Percentiles rank a stretch among this genome's conserved stretches.
phyloP scores from a whole-genome alignment of 2,329 filamentous ascomycete genomes.

The Chalaropsis ovoidea region DNA sequence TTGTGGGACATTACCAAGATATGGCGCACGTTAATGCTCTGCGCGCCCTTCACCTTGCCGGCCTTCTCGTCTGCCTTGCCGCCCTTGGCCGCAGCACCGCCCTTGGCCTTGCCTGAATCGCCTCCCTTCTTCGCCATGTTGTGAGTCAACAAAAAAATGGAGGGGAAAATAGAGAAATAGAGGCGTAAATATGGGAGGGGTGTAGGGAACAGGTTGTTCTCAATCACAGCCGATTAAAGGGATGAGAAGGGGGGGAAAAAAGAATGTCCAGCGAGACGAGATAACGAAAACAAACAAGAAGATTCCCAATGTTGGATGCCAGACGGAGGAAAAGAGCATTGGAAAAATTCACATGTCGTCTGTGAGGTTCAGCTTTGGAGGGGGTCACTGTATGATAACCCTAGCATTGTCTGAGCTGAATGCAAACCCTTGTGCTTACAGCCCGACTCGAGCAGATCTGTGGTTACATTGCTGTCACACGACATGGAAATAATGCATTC shows the following conservation, averaged over 20 bases:
- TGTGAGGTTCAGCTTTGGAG: background rate
- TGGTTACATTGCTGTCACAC: background rate
- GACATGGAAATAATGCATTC: background rate
- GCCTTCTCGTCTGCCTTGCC: conserved; percentile 34
- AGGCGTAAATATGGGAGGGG: background rate
- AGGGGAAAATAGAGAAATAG: background rate
- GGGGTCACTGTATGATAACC: background rate
- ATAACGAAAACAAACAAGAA: background rate
- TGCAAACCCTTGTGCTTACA: background rate
- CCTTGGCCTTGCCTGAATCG: conserved; percentile 28
- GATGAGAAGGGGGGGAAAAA: no score
- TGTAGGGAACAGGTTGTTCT: background rate
- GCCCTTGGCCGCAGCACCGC: conserved; percentile 31
- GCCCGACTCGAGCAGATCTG: background rate
- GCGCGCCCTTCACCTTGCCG: conserved; percentile 49
- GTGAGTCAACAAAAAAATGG: conserved; percentile 2
- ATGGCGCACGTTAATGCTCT: conserved; percentile 63
- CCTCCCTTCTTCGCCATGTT: conserved; percentile 23
- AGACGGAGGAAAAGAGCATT: background rate
- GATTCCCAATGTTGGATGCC: background rate
- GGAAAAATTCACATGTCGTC: conserved; percentile 6
- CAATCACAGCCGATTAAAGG: background rate
- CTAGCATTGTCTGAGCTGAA: background rate
- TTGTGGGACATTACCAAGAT: conserved; percentile 43
- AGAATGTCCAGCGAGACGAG: no score